Conservation (phyloP, 305 asterid species). For the Fraxinus platypoda region DNA sequence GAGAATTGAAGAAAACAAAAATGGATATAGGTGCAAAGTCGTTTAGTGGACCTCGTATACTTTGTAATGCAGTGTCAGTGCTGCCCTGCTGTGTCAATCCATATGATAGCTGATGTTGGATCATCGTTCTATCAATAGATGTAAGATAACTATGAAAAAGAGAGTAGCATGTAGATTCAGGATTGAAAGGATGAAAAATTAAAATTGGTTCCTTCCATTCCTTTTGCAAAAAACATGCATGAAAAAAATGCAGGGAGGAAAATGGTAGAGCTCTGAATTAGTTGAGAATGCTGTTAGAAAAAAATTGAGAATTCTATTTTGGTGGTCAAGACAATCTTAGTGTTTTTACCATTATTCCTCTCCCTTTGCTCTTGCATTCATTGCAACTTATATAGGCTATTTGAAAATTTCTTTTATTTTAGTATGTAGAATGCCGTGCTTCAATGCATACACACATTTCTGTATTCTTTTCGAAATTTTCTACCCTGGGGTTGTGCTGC, state of each 20-base stretch:
- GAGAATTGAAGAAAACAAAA: neutral
- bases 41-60: neutral
- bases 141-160: neutral
- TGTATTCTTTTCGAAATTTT: conserved; percentile 1
- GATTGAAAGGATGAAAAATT: neutral
- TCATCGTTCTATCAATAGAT: neutral
- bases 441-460: neutral
- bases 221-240: neutral
- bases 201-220: neutral
- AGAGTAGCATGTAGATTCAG: neutral
- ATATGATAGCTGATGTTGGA: neutral
- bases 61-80: neutral
- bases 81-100: neutral
- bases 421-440: neutral
- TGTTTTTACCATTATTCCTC: neutral
- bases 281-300: neutral
- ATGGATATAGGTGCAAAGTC: neutral
- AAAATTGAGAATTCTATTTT: neutral
- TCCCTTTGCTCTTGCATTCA: neutral
- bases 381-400: neutral
- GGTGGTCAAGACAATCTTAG: neutral
- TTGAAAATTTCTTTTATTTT: neutral
- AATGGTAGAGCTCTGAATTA: neutral
- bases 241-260: neutral
- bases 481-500: conserved; percentile 18